These are phyloP conservation scores for Pichia manshurica DNA, from an alignment of 805 yeast species.

Conservation along the genomic window DNA sequence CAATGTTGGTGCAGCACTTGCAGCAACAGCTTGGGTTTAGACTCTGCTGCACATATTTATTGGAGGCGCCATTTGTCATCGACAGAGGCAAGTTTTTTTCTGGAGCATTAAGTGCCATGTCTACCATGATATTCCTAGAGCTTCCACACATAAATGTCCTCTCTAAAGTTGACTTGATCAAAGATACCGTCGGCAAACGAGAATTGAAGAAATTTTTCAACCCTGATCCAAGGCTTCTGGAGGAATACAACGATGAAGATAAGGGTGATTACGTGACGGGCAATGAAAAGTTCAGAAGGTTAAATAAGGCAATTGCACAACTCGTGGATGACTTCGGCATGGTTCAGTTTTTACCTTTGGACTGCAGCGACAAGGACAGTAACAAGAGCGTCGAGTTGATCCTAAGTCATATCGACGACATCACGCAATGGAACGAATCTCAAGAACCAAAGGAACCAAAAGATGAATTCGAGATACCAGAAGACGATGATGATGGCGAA, in stretches of 20 bases:
- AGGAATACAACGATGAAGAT: slow-evolving; percentile 31
- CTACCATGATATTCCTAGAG: slow-evolving; percentile 93
- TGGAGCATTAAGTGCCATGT: slow-evolving; percentile 95
- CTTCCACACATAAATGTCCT: slow-evolving; percentile 90
- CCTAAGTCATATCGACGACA: slow-evolving; percentile 88
- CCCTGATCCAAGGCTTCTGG: slow-evolving; percentile 81
- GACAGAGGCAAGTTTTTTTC: slow-evolving; percentile 90
- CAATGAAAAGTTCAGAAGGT: slow-evolving; percentile 57
- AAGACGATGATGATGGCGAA: slow-evolving; percentile 33
- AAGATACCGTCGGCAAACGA: slow-evolving; percentile 68
- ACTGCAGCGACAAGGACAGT: slow-evolving; percentile 53
- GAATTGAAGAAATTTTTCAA: slow-evolving; percentile 78
- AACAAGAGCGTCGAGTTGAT: slow-evolving; percentile 74
- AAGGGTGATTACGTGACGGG: slow-evolving; percentile 26
- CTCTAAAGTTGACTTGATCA: slow-evolving; percentile 80
- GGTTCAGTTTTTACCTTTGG: slow-evolving; percentile 94
- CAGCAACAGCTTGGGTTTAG: slow-evolving; percentile 75
- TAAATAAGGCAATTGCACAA: slow-evolving; percentile 80
- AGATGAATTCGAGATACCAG: slow-evolving; percentile 66
- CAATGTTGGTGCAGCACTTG: slow-evolving; percentile 81
- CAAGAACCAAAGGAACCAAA: slow-evolving; percentile 97
- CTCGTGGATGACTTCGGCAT: slow-evolving; percentile 96
- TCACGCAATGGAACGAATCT: slow-evolving; percentile 94
- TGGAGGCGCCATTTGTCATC: slow-evolving; percentile 91
- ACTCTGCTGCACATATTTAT: slow-evolving; percentile 83